Conservation (phyloP, 176 grass and related monocot species). For the Eleusine coracana region DNA sequence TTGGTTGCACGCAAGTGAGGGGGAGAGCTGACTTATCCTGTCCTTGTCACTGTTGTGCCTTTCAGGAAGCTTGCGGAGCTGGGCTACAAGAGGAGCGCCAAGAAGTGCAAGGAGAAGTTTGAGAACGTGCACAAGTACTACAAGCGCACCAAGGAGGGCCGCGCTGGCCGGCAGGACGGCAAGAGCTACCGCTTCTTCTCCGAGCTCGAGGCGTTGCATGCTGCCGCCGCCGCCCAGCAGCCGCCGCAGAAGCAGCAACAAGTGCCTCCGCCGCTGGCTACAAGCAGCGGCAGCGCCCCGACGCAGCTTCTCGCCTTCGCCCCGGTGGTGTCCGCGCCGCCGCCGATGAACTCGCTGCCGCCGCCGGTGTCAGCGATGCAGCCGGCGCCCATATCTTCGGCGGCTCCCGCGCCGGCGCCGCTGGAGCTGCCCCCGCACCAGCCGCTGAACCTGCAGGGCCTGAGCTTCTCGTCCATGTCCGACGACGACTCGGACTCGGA, state of each 20-base stretch:
- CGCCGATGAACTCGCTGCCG: constrained; percentile 40
- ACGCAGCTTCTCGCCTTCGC: constrained; percentile 22
- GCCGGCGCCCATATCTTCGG: constrained; percentile 48
- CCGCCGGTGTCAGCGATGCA: constrained; percentile 36
- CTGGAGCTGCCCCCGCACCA: constrained; percentile 23
- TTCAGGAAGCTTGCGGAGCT: constrained; percentile 83
- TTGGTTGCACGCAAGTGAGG: constrained; percentile 39
- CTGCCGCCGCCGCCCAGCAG: constrained; percentile 31
- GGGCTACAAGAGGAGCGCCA: constrained; percentile 83
- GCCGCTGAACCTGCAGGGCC: constrained; percentile 50
- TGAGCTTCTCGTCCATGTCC: constrained; percentile 77
- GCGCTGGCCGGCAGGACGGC: constrained; percentile 83
- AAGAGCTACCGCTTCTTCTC: constrained; percentile 96
- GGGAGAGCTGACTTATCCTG: constrained; percentile 20
- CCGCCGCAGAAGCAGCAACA: not conserved
- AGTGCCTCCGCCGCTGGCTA: not conserved
- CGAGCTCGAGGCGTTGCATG: constrained; percentile 73
- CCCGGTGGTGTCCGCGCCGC: constrained; percentile 13
- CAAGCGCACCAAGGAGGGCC: constrained; percentile 97
- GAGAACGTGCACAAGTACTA: constrained; percentile 99
- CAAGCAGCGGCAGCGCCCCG: not conserved
- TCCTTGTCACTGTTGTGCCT: constrained; percentile 36
- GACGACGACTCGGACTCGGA: constrained; percentile 66
- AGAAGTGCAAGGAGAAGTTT: constrained; percentile 99
- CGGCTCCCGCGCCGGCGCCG: constrained; percentile 38